Evolutionary conservation across 495 filamentous ascomycete genomes (phyloP), one percentile per base, ranked within the genome.

Genomic region (Aspergillus funiculosus): DNA sequence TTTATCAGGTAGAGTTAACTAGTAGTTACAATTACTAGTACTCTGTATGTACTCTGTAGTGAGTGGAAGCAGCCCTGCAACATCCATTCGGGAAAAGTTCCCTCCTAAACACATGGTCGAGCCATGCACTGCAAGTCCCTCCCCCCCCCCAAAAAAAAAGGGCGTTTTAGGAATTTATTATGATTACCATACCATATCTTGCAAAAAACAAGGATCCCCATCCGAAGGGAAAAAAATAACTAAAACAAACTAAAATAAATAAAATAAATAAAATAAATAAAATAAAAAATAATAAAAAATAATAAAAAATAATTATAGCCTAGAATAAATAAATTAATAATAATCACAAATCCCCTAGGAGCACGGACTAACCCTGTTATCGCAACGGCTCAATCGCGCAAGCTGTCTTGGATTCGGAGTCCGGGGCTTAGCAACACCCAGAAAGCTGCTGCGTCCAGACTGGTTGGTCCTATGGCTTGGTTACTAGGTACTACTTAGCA

Each of bases 331-430:
- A 13, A 42, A 42, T 21, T 15, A 31, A 21, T 41, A 43, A 46
- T 43, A 38, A 42, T 20, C 37, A 24, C 21, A 22, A 39, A 32
- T 39, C 25, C 14, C 37, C 25, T 54, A 46, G 39, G 48, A 60
- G 44, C 57, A 64, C 65, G 58, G 59, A 60, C 53, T 51, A 48
- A 37, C 31, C 37, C 53, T 47, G 46, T 48, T 63, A 63, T 65
- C 56, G 48, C 59, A 50, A 61, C 57, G 57, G 56, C 36, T 39
- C 50, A 53, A 44, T 50, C 38, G 22, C 45, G 40, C 45, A 29
- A 30, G 14, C 32, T 40, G 34, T 20, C 29, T 50, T 41, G 38
- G 39, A 42, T 38, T 51, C 46, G 54, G 46, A 52, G 32, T 48
- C 46, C 40, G 35, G 54, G 59, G 58, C 62, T 63, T 60, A 64